Evolutionary conservation across 352 stramenopile species (phyloP).

Genomic region (Phytophthora pistaciae): DNA sequence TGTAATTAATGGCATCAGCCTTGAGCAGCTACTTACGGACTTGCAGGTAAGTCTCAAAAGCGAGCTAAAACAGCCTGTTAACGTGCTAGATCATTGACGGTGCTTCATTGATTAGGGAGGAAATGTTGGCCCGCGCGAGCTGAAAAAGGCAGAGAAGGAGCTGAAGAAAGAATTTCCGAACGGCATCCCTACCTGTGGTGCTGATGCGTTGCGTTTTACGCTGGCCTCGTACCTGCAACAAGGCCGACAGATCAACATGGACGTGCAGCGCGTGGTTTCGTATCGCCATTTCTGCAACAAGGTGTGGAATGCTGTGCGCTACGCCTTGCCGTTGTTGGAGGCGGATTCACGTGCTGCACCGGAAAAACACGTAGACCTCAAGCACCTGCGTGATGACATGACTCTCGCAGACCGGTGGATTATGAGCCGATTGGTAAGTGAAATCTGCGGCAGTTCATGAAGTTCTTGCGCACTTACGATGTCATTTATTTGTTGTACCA

Average conservation of each 20-base stretch:
- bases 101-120: conserved; percentile 44
- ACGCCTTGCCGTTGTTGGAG: conserved; percentile 72
- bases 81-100: conserved; percentile 2
- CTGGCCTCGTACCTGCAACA: conserved; percentile 96
- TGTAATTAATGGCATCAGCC: conserved; percentile 97
- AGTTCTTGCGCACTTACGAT: conserved; percentile 4
- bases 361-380: conserved; percentile 27
- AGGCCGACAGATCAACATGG: conserved; percentile 91
- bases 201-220: conserved; percentile 98
- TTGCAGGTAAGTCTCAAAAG: conserved; percentile 70
- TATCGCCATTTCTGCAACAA: conserved; percentile 93
- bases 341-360: conserved; percentile 3
- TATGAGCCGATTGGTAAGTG: conserved; percentile 77
- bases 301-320: conserved; percentile 89
- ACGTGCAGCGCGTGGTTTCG: conserved; percentile 84
- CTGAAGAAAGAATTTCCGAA: conserved; percentile 97
- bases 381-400: conserved; percentile 51
- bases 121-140: conserved; percentile 90
- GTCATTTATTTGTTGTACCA: conserved; percentile 14
- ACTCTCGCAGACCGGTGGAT: conserved; percentile 84
- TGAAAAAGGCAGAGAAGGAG: conserved; percentile 97
- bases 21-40: conserved; percentile 94
- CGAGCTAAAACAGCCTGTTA: background rate
- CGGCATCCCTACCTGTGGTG: conserved; percentile 98
- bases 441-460: background rate